These are phyloP conservation scores for Oryza coarctata DNA, from an alignment of 176 grass and related monocot genomes.

Conservation along the genomic window DNA sequence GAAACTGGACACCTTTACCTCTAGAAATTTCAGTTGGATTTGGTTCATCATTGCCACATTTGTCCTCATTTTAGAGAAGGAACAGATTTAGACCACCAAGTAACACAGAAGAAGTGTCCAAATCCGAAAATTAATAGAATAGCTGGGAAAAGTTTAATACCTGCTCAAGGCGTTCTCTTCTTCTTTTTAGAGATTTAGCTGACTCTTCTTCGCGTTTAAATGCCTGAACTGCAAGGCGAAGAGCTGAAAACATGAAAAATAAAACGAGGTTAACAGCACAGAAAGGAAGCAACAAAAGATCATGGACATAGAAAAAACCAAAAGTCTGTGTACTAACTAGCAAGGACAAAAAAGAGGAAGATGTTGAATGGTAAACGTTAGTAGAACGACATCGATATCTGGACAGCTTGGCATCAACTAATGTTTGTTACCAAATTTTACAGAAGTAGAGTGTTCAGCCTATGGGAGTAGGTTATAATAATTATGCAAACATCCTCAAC, in stretches of 20 bases:
- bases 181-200: constrained; percentile 65
- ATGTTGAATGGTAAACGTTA: neutral
- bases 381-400: neutral
- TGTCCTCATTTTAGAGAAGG: constrained; percentile 57
- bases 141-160: constrained; percentile 28
- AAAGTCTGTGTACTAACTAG: neutral
- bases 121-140: neutral
- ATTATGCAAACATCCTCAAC: neutral
- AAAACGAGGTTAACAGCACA: neutral
- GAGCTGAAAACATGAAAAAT: constrained; percentile 53
- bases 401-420: neutral
- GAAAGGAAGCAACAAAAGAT: constrained; percentile 1
- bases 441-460: neutral
- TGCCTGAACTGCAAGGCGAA: constrained; percentile 80
- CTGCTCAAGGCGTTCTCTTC: constrained; percentile 59
- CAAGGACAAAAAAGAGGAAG: neutral
- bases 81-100: constrained; percentile 24
- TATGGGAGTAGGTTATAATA: neutral
- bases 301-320: neutral
- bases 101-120: neutral
- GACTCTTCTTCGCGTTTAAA: constrained; percentile 68
- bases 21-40: constrained; percentile 49
- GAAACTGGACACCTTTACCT: constrained; percentile 77
- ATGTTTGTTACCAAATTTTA: neutral
- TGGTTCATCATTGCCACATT: constrained; percentile 62